A percentile compares a stretch with the other conserved stretches of the same genome.
These are phyloP conservation scores for Fusarium sp. DNA, from an alignment of 2,329 filamentous ascomycete species.

Conservation along the genomic window DNA sequence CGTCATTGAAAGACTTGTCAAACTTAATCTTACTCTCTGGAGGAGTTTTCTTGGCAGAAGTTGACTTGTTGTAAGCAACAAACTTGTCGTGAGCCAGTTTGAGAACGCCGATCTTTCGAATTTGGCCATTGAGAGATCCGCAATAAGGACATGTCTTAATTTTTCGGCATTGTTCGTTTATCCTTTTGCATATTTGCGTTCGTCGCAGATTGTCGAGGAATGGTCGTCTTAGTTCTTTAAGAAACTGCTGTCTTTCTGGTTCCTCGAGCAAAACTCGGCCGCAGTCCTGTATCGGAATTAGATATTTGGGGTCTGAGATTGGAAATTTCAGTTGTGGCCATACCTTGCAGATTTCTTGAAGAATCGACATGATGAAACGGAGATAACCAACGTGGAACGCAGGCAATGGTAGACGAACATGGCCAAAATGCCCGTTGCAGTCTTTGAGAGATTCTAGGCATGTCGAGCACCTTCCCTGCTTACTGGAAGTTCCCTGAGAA, in stretches of 20 bases:
- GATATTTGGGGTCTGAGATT: neutral
- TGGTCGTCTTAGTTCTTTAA: constrained; percentile 84
- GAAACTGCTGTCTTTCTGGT: constrained; percentile 77
- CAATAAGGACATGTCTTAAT: constrained; percentile 85
- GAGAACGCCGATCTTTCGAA: constrained; percentile 90
- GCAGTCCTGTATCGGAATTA: constrained; percentile 69
- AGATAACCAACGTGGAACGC: constrained; percentile 97
- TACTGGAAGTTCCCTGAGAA: constrained; percentile 81
- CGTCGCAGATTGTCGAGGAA: constrained; percentile 88
- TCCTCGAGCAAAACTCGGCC: constrained; percentile 86
- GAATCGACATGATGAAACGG: constrained; percentile 88
- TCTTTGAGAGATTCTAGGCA: constrained; percentile 84
- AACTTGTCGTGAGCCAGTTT: constrained; percentile 97
- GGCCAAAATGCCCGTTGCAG: constrained; percentile 95
- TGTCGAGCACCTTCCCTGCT: constrained; percentile 81
- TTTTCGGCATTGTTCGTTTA: constrained; percentile 91
- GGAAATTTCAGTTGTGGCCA: neutral
- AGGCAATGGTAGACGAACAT: constrained; percentile 89
- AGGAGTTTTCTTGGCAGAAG: constrained; percentile 83
- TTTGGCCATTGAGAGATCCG: constrained; percentile 84
- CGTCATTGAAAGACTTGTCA: constrained; percentile 84
- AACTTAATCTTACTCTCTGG: constrained; percentile 86
- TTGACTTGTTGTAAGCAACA: constrained; percentile 87
- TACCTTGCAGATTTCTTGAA: constrained; percentile 94
- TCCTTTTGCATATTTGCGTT: constrained; percentile 85